phyloP scores from a whole-genome alignment of 805 yeast species.

The Wickerhamiella australiensis region DNA sequence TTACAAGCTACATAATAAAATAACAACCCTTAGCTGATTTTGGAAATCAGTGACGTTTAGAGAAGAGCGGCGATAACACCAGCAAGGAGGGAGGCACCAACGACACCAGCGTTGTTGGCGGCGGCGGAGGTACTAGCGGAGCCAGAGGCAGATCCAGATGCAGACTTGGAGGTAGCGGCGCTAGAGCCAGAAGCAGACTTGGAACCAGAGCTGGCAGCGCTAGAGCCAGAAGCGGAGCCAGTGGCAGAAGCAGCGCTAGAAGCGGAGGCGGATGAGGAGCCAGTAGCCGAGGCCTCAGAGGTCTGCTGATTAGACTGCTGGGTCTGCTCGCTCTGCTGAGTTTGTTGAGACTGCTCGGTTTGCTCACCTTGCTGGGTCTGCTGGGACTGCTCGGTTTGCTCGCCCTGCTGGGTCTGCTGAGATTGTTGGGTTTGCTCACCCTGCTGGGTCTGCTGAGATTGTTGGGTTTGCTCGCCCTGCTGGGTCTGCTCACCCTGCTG shows the following conservation, averaged over 20 bases:
- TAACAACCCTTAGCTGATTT: background rate
- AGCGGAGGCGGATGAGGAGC: background rate
- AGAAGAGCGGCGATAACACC: constrained; percentile 1
- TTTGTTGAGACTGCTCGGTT: background rate
- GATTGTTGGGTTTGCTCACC: constrained; percentile 1
- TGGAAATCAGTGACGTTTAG: background rate
- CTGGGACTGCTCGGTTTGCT: background rate
- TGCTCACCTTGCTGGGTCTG: background rate
- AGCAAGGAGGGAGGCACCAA: background rate
- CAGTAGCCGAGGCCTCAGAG: background rate
- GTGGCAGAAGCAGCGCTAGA: background rate
- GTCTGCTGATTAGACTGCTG: background rate
- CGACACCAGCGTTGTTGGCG: background rate
- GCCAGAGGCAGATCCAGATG: background rate
- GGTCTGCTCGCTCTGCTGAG: constrained; percentile 12
- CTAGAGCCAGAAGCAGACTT: background rate
- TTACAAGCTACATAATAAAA: background rate
- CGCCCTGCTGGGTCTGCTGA: constrained; percentile 1
- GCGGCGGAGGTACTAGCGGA: background rate
- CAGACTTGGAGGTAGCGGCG: background rate
- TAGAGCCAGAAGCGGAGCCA: background rate
- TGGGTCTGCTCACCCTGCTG: constrained; percentile 21
- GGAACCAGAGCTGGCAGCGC: background rate
- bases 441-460: background rate
- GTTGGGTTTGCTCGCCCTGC: background rate